Conservation (phyloP, 352 stramenopile species). For the Phytophthora crassamura region DNA sequence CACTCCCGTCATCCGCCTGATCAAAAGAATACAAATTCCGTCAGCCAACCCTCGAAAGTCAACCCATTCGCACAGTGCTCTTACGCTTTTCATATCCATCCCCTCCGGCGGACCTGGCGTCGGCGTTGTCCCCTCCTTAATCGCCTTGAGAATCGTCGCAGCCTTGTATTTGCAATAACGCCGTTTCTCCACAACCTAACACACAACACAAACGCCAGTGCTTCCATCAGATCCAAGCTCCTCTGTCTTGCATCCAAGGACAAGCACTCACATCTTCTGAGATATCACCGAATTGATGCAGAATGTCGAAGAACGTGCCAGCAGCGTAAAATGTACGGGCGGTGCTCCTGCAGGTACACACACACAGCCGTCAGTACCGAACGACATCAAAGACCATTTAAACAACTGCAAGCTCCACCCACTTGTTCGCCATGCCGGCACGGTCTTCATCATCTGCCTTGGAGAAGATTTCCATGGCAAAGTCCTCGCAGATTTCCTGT, state of each 20-base stretch:
- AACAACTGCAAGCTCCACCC: slow-evolving; percentile 11
- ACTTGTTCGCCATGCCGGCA: slow-evolving; percentile 90
- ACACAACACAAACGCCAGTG: background rate
- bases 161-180: slow-evolving; percentile 97
- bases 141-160: slow-evolving; percentile 95
- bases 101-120: slow-evolving; percentile 81
- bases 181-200: slow-evolving; percentile 86
- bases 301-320: slow-evolving; percentile 96
- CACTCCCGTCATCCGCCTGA: slow-evolving; percentile 25
- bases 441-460: slow-evolving; percentile 96
- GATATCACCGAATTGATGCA: slow-evolving; percentile 94
- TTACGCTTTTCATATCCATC: slow-evolving; percentile 45
- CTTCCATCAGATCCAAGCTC: slow-evolving; percentile 7
- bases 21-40: background rate
- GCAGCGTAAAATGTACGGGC: slow-evolving; percentile 97
- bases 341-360: slow-evolving; percentile 72
- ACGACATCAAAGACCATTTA: slow-evolving; percentile 8
- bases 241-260: background rate
- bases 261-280: slow-evolving; percentile 67
- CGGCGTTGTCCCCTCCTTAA: slow-evolving; percentile 92
- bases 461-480: slow-evolving; percentile 93
- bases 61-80: slow-evolving; percentile 7
- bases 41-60: background rate
- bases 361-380: background rate
- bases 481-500: slow-evolving; percentile 88